phyloP scores from a whole-genome alignment of 2,329 filamentous ascomycete genomes.

The Fusarium multiceps region DNA sequence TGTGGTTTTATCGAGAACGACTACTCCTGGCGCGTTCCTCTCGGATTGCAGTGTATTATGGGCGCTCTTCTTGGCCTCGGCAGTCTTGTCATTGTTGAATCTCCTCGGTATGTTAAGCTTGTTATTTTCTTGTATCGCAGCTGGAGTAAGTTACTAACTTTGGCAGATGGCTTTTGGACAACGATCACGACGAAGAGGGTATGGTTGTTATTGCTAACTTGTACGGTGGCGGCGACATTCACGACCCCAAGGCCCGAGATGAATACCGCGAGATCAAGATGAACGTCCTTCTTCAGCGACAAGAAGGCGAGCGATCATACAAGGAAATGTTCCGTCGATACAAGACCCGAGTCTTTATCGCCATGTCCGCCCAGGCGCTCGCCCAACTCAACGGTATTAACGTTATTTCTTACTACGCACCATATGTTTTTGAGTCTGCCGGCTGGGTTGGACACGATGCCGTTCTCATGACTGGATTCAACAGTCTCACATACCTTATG shows the following conservation, averaged over 20 bases:
- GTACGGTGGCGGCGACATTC: constrained; percentile 94
- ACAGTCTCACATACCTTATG: constrained; percentile 87
- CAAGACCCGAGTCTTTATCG: constrained; percentile 92
- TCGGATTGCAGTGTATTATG: constrained; percentile 96
- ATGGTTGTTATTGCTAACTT: constrained; percentile 98
- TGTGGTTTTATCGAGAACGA: constrained; percentile 89
- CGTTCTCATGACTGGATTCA: constrained; percentile 97
- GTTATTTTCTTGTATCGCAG: neutral
- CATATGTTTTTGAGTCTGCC: constrained; percentile 94
- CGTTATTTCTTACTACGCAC: constrained; percentile 98
- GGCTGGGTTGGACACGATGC: constrained; percentile 94
- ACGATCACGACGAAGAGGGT: constrained; percentile 97
- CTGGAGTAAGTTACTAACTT: constrained; percentile 43
- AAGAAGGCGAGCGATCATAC: constrained; percentile 94
- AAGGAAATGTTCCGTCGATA: constrained; percentile 95
- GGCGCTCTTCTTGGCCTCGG: constrained; percentile 85
- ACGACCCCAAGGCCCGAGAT: constrained; percentile 89
- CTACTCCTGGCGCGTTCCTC: constrained; percentile 88
- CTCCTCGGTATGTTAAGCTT: constrained; percentile 75
- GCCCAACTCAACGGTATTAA: constrained; percentile 99
- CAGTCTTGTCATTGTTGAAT: constrained; percentile 94
- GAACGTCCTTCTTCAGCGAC: constrained; percentile 90
- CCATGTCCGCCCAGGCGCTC: constrained; percentile 96
- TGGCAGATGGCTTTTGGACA: constrained; percentile 91
- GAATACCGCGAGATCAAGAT: constrained; percentile 99